Percentiles rank a stretch among this genome's conserved stretches.
Conservation (phyloP, 2,329 filamentous ascomycete species). For the Stachybotrys chartarum region DNA sequence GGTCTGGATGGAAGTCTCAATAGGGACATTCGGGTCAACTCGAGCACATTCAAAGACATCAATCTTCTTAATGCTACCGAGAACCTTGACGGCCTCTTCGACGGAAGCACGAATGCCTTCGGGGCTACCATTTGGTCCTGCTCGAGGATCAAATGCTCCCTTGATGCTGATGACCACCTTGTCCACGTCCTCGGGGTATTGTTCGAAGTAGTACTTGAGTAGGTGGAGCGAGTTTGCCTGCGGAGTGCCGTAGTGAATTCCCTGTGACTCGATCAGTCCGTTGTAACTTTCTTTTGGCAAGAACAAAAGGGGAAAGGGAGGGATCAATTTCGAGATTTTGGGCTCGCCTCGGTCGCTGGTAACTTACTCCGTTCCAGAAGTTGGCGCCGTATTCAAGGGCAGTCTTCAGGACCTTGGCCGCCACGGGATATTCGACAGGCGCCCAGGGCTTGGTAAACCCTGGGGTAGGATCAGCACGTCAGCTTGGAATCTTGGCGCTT, state of each 20-base stretch:
- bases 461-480: not conserved
- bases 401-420: constrained; percentile 6
- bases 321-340: not conserved
- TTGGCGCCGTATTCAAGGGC: constrained; percentile 8
- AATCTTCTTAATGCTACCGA: constrained; percentile 38
- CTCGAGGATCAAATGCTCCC: constrained; percentile 23
- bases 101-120: constrained; percentile 42
- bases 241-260: constrained; percentile 35
- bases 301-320: not conserved
- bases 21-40: constrained; percentile 37
- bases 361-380: constrained; percentile 6
- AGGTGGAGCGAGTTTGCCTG: constrained; percentile 44
- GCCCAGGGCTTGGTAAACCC: not conserved
- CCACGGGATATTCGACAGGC: not conserved
- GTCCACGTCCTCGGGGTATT: constrained; percentile 46
- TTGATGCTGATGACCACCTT: constrained; percentile 51
- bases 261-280: not conserved
- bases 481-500: not conserved
- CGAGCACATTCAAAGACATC: constrained; percentile 41
- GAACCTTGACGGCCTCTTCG: constrained; percentile 34
- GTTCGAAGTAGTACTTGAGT: constrained; percentile 45
- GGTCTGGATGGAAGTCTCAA: constrained; percentile 31
- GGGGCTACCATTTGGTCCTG: constrained; percentile 37
- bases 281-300: not conserved
- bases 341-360: not conserved